Evolutionary conservation across 768 basidiomycete species (phyloP).

Genomic region (Obba rivulosa): DNA sequence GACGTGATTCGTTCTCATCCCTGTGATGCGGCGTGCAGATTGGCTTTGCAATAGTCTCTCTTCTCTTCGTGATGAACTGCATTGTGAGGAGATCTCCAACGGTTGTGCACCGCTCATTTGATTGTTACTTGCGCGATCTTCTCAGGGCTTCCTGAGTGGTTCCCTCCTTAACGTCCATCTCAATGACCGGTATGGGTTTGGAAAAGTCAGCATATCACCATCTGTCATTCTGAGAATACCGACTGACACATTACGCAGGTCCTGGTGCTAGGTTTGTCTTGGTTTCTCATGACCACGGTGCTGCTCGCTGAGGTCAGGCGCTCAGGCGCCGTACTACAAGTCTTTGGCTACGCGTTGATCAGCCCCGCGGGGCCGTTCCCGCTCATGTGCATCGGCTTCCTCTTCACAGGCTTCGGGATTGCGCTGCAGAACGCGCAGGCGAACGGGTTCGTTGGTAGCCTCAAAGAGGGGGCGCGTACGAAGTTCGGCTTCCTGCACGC

Average conservation of each 20-base stretch:
- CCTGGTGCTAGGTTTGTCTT: neutral
- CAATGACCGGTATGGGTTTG: constrained; percentile 42
- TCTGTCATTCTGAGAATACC: neutral
- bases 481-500: constrained; percentile 71
- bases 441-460: constrained; percentile 60
- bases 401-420: constrained; percentile 44
- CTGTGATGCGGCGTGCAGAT: constrained; percentile 25
- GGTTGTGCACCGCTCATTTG: neutral
- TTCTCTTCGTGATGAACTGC: constrained; percentile 51
- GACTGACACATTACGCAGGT: neutral
- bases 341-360: constrained; percentile 49
- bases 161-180: constrained; percentile 44
- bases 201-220: constrained; percentile 31
- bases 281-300: neutral
- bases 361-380: constrained; percentile 58
- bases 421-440: constrained; percentile 61
- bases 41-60: constrained; percentile 48
- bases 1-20: neutral
- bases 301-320: neutral
- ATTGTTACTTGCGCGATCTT: neutral
- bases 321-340: constrained; percentile 48
- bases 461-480: constrained; percentile 45
- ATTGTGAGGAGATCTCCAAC: constrained; percentile 25
- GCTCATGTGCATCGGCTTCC: constrained; percentile 46
- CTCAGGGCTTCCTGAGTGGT: constrained; percentile 44